These are phyloP conservation scores for Petrea volubilis DNA, from an alignment of 257 asterid genomes.

Conservation along the genomic window DNA sequence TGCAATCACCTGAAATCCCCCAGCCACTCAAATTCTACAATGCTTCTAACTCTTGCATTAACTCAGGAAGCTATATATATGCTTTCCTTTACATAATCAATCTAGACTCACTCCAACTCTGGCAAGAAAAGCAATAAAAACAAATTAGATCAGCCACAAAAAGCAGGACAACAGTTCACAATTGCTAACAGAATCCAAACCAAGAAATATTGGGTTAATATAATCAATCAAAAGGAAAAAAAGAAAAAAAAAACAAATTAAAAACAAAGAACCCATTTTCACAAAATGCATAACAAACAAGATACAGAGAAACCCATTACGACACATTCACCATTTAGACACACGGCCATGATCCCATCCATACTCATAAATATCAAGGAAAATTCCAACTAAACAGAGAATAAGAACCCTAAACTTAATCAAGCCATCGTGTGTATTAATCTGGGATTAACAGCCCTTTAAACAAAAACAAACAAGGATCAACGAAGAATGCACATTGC, in stretches of 20 bases:
- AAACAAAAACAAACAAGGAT: constrained; percentile 5
- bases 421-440: background rate
- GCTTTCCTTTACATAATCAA: constrained; percentile 13
- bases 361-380: background rate
- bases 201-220: constrained; percentile 9
- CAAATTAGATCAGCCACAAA: background rate
- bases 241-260: background rate
- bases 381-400: background rate
- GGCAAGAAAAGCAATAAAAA: constrained; percentile 3
- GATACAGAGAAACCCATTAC: background rate
- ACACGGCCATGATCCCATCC: background rate
- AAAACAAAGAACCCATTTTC: background rate
- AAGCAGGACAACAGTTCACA: background rate
- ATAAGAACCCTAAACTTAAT: constrained; percentile 25
- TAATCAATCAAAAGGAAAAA: too few relatives aligned
- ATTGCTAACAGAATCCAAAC: background rate
- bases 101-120: background rate
- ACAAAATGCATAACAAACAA: constrained; percentile 8
- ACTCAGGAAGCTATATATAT: constrained; percentile 4
- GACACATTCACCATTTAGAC: constrained; percentile 12
- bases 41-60: constrained; percentile 28
- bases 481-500: background rate
- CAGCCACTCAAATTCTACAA: constrained; percentile 29
- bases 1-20: constrained; percentile 38
- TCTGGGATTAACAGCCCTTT: background rate